Conservation (phyloP, 1,284 basidiomycete species). For the Marasmius tenuissimus region DNA sequence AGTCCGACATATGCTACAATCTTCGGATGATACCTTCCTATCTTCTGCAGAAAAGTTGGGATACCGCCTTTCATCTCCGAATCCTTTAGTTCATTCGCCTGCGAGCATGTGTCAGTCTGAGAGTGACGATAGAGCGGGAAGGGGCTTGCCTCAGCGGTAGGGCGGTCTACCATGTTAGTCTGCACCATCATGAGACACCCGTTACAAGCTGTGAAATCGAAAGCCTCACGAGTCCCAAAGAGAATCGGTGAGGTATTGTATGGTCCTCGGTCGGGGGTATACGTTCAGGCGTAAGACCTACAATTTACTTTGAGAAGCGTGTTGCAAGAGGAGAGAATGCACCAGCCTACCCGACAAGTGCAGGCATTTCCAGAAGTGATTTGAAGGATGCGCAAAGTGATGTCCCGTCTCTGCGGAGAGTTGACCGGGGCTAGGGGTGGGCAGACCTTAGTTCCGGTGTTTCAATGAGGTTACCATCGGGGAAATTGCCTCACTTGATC, state of each 20-base stretch:
- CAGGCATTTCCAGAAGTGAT: conserved; percentile 67
- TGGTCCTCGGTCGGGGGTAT: conserved; percentile 45
- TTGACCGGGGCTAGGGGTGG: conserved; percentile 50
- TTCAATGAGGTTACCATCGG: conserved; percentile 6
- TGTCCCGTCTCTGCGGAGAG: conserved; percentile 62
- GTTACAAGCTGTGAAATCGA: neutral
- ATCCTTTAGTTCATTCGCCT: conserved; percentile 61
- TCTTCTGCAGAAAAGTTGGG: conserved; percentile 53
- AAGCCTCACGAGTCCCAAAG: conserved; percentile 49
- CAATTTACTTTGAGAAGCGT: neutral
- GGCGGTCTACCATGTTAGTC: conserved; percentile 63
- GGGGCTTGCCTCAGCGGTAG: conserved; percentile 50
- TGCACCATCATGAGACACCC: conserved; percentile 21
- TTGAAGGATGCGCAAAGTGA: conserved; percentile 72
- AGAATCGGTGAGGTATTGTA: conserved; percentile 44
- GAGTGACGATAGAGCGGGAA: no score
- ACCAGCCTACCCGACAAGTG: conserved; percentile 45
- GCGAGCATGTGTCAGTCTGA: neutral
- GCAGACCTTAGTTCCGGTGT: neutral
- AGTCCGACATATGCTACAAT: conserved; percentile 76
- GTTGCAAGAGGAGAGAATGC: neutral
- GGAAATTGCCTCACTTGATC: conserved; percentile 50
- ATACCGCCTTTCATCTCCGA: conserved; percentile 53
- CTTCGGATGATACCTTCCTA: conserved; percentile 51
- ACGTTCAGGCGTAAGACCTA: conserved; percentile 52